Base-by-base conservation (phyloP, 2,329 filamentous ascomycete species). In the Xylariaceae sp. region DNA sequence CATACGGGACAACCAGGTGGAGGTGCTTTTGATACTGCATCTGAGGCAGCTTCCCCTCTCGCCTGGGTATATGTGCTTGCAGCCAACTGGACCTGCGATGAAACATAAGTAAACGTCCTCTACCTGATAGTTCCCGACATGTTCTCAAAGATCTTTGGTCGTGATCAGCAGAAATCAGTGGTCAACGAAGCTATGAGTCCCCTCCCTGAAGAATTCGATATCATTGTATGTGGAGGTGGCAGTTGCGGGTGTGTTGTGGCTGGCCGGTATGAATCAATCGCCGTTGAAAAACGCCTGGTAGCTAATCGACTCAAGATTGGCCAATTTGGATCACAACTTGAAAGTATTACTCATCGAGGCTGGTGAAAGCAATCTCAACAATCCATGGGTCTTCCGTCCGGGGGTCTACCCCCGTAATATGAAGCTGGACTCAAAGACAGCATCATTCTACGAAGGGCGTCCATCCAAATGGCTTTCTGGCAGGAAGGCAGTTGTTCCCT, bases 361-460 rank as follows among this genome's bases (percentile, higher is more conserved):
- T 11, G 60, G 60, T 7, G 60, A 63, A 47, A 62, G 45, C 38
- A 63, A 84, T 75, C 64, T 85, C 44, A 89, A 89, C 68, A 87
- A 89, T 60, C 84, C 83, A 63, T 87, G 78, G 80, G 83, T 89
- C 11, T 88, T 76, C 66, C 79, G 84, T 4, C 85, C 84, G 3
- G 85, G 82, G 41, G 84, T 89, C 61, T 89, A 84, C 64, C 85
- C 85, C n/a, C 69, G 73, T 34, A 89, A 89, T 67, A 88, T 60
- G 57, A 81, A 87, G 64, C 61, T 87, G 45, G 84, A 88, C 72
- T 88, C 83, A 53, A 89, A 87, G 72, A 88, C 84, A 24, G 85
- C 87, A 26, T 85, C 84, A 0, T 90, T 90, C 64, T 91, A 90
- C 60, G 80, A 89, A 63, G 89, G 85, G 36, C 74, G 81, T 31